Percentiles rank a stretch among this genome's conserved stretches.
Conservation (phyloP, 306 rosid species). For the Vicia faba region DNA sequence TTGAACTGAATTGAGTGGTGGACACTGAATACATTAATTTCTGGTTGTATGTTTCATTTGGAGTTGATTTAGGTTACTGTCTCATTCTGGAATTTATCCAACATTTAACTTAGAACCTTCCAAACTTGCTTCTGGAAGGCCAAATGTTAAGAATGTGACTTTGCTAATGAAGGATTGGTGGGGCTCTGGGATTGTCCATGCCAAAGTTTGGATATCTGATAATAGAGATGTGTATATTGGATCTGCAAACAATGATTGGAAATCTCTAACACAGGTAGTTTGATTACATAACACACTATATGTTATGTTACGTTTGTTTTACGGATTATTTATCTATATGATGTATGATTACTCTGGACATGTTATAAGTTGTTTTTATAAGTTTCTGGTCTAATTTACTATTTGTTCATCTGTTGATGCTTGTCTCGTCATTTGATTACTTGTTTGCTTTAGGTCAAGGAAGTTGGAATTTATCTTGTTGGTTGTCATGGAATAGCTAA, state of each 20-base stretch:
- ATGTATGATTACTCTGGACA: background rate
- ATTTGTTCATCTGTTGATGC: constrained; percentile 14
- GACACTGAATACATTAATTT: background rate
- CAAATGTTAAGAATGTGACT: constrained; percentile 84
- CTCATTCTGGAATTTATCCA: constrained; percentile 91
- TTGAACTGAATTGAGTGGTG: background rate
- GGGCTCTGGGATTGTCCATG: constrained; percentile 91
- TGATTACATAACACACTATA: background rate
- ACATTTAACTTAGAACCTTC: constrained; percentile 64
- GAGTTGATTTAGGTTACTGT: constrained; percentile 57
- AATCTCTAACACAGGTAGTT: constrained; percentile 84
- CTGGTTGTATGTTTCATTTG: constrained; percentile 1
- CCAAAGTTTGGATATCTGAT: constrained; percentile 96
- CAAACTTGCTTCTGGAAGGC: constrained; percentile 77
- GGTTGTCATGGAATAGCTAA: constrained; percentile 72
- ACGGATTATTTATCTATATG: constrained; percentile 1
- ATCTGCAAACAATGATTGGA: constrained; percentile 97
- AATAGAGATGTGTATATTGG: constrained; percentile 73
- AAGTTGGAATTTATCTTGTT: constrained; percentile 80
- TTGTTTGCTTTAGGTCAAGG: constrained; percentile 70
- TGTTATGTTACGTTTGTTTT: constrained; percentile 17
- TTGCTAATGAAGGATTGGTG: constrained; percentile 71
- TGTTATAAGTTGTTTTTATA: background rate
- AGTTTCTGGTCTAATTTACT: background rate
- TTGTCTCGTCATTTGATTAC: constrained; percentile 22